phyloP scores from a whole-genome alignment of 495 filamentous ascomycete genomes.

The Neurospora sp. region DNA sequence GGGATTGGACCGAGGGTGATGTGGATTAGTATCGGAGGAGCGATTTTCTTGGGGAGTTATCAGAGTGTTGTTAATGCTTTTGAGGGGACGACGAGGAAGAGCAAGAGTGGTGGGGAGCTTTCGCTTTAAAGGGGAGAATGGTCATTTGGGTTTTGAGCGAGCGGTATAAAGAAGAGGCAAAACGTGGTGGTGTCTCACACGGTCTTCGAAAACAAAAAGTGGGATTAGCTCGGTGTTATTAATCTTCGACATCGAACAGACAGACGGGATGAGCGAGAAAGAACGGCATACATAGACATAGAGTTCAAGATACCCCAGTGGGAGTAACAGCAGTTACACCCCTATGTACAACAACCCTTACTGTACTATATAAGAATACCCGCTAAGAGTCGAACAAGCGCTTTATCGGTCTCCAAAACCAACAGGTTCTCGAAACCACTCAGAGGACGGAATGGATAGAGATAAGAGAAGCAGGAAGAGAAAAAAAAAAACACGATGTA shows the following conservation, averaged over 20 bases:
- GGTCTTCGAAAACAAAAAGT: background rate
- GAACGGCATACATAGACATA: background rate
- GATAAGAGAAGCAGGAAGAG: background rate
- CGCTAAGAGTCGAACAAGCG: background rate
- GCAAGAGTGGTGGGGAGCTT: background rate
- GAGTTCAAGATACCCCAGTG: background rate
- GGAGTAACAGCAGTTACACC: background rate
- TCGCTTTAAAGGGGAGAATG: background rate
- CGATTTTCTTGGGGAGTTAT: conserved; percentile 93
- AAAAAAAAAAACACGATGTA: background rate
- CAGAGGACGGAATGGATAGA: background rate
- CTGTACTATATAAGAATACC: background rate
- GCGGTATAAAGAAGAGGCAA: background rate
- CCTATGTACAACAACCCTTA: background rate
- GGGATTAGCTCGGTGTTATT: background rate
- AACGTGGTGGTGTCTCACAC: too few species aligned
- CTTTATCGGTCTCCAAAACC: background rate
- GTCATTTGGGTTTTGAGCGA: background rate
- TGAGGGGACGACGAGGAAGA: conserved; percentile 22
- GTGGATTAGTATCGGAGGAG: conserved; percentile 91
- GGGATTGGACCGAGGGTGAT: conserved; percentile 81
- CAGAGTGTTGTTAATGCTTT: conserved; percentile 77
- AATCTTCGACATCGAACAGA: background rate
- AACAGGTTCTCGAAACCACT: background rate
- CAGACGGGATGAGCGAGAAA: background rate